Percentiles rank a stretch among this genome's conserved stretches.
These are phyloP conservation scores for Triticum urartu DNA, from an alignment of 176 grass and related monocot species.

Conservation along the genomic window DNA sequence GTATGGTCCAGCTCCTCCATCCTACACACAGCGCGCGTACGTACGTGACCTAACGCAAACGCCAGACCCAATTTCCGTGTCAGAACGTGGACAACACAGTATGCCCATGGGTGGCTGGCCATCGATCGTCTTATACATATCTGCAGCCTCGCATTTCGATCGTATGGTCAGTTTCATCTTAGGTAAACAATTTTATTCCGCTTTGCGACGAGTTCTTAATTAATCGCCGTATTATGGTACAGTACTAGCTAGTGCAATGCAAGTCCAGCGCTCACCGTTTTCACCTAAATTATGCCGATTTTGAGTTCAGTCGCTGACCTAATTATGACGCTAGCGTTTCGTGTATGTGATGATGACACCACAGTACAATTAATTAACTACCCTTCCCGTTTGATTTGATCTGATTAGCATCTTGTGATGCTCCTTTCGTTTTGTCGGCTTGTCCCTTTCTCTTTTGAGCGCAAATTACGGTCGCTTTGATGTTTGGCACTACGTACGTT, in stretches of 20 bases:
- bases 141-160: no score
- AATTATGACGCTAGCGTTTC: constrained; percentile 24
- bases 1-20: constrained; percentile 21
- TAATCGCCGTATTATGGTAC: no score
- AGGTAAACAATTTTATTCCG: not conserved
- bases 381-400: not conserved
- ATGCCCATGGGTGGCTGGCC: not conserved
- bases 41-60: constrained; percentile 8
- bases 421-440: constrained; percentile 57
- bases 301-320: not conserved
- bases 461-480: constrained; percentile 47
- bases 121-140: not conserved
- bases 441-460: constrained; percentile 36
- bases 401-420: constrained; percentile 14
- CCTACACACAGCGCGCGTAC: not conserved
- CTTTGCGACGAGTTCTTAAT: not conserved
- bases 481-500: constrained; percentile 6
- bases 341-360: constrained; percentile 36
- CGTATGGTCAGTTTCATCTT: not conserved
- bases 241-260: not conserved
- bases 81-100: constrained; percentile 13
- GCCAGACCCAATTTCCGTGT: constrained; percentile 29
- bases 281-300: not conserved
- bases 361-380: constrained; percentile 22
- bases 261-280: not conserved